Percentiles rank a stretch among this genome's conserved stretches.
Conservation (phyloP, 73 alveolate species). For the Diophrys sp. region DNA sequence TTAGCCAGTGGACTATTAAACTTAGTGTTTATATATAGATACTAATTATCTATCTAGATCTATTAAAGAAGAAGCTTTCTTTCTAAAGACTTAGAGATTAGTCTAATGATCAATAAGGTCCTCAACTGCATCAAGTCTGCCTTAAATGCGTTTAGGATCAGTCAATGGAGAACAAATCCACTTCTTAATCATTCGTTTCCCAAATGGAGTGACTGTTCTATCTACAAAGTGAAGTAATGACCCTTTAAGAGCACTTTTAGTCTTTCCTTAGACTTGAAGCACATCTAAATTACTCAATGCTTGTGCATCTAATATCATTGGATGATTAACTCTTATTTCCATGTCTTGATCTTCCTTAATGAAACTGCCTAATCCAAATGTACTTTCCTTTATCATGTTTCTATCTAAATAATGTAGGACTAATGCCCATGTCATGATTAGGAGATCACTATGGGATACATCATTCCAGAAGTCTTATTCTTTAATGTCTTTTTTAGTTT, state of each 20-base stretch:
- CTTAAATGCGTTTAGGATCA: neutral
- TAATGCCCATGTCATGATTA: neutral
- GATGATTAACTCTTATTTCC: neutral
- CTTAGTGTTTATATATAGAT: constrained; percentile 2
- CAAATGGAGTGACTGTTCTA: constrained; percentile 61
- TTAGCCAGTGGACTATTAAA: neutral
- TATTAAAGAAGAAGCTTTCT: neutral
- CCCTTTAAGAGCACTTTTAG: constrained; percentile 32
- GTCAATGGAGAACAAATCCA: constrained; percentile 71
- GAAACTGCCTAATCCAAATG: neutral
- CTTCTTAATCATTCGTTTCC: constrained; percentile 67
- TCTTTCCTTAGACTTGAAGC: constrained; percentile 61
- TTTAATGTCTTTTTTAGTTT: neutral
- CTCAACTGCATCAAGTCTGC: constrained; percentile 16
- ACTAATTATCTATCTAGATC: constrained; percentile 6
- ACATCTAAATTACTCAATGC: constrained; percentile 76
- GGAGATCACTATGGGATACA: too few species aligned
- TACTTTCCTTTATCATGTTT: constrained; percentile 15
- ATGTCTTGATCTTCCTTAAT: neutral
- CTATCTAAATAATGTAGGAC: constrained; percentile 6
- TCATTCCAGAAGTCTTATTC: too few species aligned
- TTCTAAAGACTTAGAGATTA: neutral
- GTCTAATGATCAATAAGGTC: neutral
- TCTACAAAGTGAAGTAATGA: constrained; percentile 54
- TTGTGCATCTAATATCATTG: constrained; percentile 63